Base-by-base conservation (phyloP, 805 yeast genomes). In the Myxozyma vanderwaltii region DNA sequence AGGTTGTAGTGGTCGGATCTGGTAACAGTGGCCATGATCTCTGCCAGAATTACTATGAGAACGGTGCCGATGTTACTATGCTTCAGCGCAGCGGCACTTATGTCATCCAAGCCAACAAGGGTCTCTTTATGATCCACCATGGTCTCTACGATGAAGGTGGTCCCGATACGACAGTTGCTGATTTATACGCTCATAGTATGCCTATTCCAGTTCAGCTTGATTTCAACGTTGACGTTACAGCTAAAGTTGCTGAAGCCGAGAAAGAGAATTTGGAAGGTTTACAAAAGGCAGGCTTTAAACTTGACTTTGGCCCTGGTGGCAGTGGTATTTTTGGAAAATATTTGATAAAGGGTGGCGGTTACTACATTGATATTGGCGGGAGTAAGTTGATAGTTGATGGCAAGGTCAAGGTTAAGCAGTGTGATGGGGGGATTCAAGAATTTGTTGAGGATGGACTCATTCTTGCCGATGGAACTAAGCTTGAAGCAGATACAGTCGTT, bases 21-120 rank as follows among this genome's bases (percentile, higher is more conserved):
- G 76, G 80, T 62, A 77, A 75, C 63, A 74, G 78, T 31, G 77
- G 77, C 7, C 80, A 77, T 64, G 81, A 77, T 66, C 76, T 77
- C 46, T 74, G 76, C 47, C 79, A 76, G 53, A 80, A 77, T 67
- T 76, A 77, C 55, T 74, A 74, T 57, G 79, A 77, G 55, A 79
- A 77, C 63, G 80, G 79, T 23, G 75, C 74, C 13, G 71, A 69
- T 6, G 78, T 77, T 0, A 77, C 78, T 1, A 75, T 77, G 70
- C 59, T 75, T 15, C 81, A 77, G 63, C 71, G 81, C 8, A 74
- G 78, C 1, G 70, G 77, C 2, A 77, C 80, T 2, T 76, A 77
- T 67, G 76, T 77, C 24, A 74, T 75, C 48, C 71, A 74, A 23
- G 70, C 75, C n/a, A 73, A 74, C 17, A 61, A 70, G 40, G 79